Base-by-base conservation (phyloP, 257 asterid species). In the Cynanchum wilfordii region DNA sequence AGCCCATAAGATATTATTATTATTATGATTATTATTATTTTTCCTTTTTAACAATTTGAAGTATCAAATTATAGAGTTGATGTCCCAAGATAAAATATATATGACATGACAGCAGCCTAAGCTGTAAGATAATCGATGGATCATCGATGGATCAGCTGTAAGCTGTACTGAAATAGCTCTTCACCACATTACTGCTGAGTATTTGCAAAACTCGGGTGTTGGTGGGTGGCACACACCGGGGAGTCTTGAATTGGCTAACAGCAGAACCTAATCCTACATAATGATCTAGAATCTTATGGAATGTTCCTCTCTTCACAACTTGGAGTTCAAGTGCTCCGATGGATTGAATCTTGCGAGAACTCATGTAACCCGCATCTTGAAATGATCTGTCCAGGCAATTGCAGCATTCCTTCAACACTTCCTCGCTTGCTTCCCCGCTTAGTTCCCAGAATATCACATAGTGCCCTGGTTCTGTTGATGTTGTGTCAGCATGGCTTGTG, bases 231-330 rank as follows among this genome's bases (percentile, higher is more conserved):
- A 95, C 89, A 45, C 97, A 95, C 13, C 99, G 68, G 5, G 99
- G 99, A 9, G 97, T 90, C 80, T 95, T 95, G 89, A 92, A 95
- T 87, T 95, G 99, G 84, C 99, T 95, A 20, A 92, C 98, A 4
- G 99, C 98, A 11, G 92, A 96, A 2, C 99, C 99, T 11, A 89
- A 59, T 11, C 94, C 97, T 3, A 95, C 98, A 42, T 81, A 88
- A 68, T 95, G 98, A 77, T 95, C 99, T 80, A 90, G 54, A 13
- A 95, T 89, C 96, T 86, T 89, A 51, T 89, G 94, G 59, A 95
- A 95, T 0, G 99, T 92, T 3, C 97, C 98, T 68, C 76, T 82
- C 87, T 69, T 80, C 79, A 95, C 86, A 10, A 90, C 57, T 51
- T 87, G 73, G 9, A 95, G 94, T 81, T 95, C 98, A n/a, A 95